A percentile compares a stretch with the other conserved stretches of the same genome.
These are phyloP conservation scores for Gossypium raimondii DNA, from an alignment of 345 rosid genomes.

Conservation along the genomic window DNA sequence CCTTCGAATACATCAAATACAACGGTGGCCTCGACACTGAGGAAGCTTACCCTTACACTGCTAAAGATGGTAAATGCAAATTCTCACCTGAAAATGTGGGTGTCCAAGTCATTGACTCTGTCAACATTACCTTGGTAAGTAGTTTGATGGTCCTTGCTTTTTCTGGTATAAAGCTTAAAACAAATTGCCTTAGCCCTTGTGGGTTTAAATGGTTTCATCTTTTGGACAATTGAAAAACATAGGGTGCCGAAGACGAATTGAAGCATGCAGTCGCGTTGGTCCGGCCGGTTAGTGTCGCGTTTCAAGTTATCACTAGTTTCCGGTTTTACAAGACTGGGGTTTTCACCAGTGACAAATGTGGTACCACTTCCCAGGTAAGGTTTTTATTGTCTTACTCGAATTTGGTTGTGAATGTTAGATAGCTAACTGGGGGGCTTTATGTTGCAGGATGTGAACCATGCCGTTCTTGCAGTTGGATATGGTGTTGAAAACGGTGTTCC, in stretches of 20 bases:
- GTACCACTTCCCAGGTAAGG: constrained; percentile 63
- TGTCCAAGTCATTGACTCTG: constrained; percentile 56
- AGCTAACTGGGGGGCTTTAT: not conserved
- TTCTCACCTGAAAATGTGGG: constrained; percentile 74
- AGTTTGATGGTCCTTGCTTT: not conserved
- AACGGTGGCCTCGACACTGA: constrained; percentile 96
- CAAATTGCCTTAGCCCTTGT: not conserved
- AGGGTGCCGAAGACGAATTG: constrained; percentile 92
- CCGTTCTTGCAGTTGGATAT: constrained; percentile 91
- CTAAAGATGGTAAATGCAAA: constrained; percentile 58
- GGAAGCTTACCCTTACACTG: constrained; percentile 82
- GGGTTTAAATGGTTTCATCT: not conserved
- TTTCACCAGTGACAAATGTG: constrained; percentile 63
- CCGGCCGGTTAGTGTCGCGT: constrained; percentile 93
- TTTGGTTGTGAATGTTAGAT: not conserved
- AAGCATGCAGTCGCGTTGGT: constrained; percentile 84
- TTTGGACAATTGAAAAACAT: constrained; percentile 11
- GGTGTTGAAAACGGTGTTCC: constrained; percentile 79
- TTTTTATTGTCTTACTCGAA: not conserved
- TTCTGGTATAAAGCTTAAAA: not conserved
- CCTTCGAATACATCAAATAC: constrained; percentile 86
- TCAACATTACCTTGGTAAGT: constrained; percentile 86
- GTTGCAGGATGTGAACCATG: constrained; percentile 92
- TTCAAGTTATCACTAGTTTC: constrained; percentile 63
- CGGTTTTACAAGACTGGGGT: constrained; percentile 74